A percentile compares a stretch with the other conserved stretches of the same genome.
phyloP scores from a whole-genome alignment of 805 yeast genomes.

The Candida ipomoeae region DNA sequence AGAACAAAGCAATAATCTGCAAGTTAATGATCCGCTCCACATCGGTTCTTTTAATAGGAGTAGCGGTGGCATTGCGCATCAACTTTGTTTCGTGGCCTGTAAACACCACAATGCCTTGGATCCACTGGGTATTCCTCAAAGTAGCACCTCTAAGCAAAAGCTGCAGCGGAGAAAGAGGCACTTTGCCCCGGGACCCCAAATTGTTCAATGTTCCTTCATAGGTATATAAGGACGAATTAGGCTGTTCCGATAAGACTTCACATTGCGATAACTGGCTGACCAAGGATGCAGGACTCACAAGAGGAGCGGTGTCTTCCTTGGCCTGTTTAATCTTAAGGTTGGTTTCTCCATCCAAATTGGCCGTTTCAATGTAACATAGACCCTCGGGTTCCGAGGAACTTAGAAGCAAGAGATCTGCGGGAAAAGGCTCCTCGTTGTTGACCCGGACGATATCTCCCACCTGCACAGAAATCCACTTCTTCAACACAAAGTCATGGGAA shows the following conservation, averaged over 20 bases:
- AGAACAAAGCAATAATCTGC: slow-evolving; percentile 85
- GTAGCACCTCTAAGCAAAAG: slow-evolving; percentile 93
- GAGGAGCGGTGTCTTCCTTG: slow-evolving; percentile 65
- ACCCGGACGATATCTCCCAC: slow-evolving; percentile 92
- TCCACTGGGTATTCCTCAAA: slow-evolving; percentile 90
- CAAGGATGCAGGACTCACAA: slow-evolving; percentile 62
- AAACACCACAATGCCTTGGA: slow-evolving; percentile 87
- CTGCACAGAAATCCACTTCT: slow-evolving; percentile 79
- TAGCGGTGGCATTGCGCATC: slow-evolving; percentile 98
- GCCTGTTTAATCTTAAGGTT: slow-evolving; percentile 94
- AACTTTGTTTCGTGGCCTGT: slow-evolving; percentile 98
- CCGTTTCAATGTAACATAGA: slow-evolving; percentile 93
- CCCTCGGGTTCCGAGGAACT: slow-evolving; percentile 98
- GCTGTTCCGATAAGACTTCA: slow-evolving; percentile 75
- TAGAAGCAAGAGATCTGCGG: slow-evolving; percentile 83
- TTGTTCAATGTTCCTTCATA: slow-evolving; percentile 82
- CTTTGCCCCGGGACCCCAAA: slow-evolving; percentile 40
- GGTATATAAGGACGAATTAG: slow-evolving; percentile 90
- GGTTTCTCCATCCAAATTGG: slow-evolving; percentile 97
- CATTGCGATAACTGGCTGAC: slow-evolving; percentile 28
- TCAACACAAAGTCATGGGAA: slow-evolving; percentile 58
- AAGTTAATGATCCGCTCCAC: slow-evolving; percentile 92
- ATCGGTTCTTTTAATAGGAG: slow-evolving; percentile 95
- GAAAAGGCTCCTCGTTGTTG: slow-evolving; percentile 82
- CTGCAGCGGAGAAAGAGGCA: slow-evolving; percentile 87